Evolutionary conservation across 2,329 filamentous ascomycete genomes (phyloP), one percentile per base, ranked within the genome.

Genomic region (Fusarium dlaminii): DNA sequence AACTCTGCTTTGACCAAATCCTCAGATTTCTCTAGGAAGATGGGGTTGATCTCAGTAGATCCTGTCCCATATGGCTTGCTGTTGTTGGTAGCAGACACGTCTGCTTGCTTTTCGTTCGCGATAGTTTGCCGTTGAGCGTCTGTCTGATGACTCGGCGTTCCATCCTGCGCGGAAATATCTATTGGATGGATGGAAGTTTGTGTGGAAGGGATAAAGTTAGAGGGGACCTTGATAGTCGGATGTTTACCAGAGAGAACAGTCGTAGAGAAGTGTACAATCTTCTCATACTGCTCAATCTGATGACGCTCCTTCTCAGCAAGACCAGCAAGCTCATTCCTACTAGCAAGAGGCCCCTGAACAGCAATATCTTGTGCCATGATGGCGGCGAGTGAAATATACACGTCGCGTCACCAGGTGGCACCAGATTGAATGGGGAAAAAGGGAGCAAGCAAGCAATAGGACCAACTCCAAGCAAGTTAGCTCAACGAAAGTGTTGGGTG

Each of bases 1-100:
- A 94, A 86, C 83, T 97, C 94, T 79, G 94, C 94, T 84, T 91
- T 93, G 80, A 96, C 90, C 75, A 97, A 86, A 80, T 94, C 91
- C 80, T 94, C 93, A 76, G 95, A 95, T 83, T 98, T 98, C 80
- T 94, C 92, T 82, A 97, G 87, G 76, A 97, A 87, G 70, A 97
- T 91, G 56, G 94, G 94, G 81, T 97, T 90, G 84, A 96, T 93
- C 82, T 92, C 91, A 68, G 91, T 90, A 73, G 87, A 89, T 67
- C 85, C 83, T 75, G 87, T 83, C 78, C 84, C 86, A 69, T 83
- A 84, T 77, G 80, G 83, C 73, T 80, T 81, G 76, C 82, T 52
- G 49, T 18, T 64, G 34, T 57, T 60, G 76, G 71, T 82, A 18
- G 57, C 40, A 37, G 73, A 51, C 45, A 72, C 24, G 54, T 52